Evolutionary conservation across 352 stramenopile species (phyloP), one percentile per base, ranked within the genome.

Genomic region (Phytophthora pisi): DNA sequence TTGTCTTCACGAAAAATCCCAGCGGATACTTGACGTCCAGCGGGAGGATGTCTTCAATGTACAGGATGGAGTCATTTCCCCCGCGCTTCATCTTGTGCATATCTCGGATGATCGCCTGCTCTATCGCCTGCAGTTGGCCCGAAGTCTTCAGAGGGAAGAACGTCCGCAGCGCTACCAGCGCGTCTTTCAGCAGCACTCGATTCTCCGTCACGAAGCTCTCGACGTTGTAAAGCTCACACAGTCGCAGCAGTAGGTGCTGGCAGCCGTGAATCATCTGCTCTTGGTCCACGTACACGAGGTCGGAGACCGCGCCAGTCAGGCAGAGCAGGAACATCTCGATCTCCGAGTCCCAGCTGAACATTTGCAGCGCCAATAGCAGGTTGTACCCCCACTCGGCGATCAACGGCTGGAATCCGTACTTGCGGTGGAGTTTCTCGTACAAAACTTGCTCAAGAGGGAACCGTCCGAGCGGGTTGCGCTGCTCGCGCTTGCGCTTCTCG

Each of bases 351-450:
- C 85, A 95, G 15, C 68, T 75, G 49, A 83, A 92, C 43, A 69
- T 60, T 51, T 91, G 84, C 16, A 93, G 75, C 2, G 79, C 82
- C 3, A 93, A 38, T 3, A 95, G 55, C n/a, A 93, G 77, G 64
- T 93, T 95, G 70, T 95, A 95, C n/a, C 86, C 86, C 85, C 85
- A 95, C 68, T 95, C 84, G 3, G 87, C 87, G 34, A 95, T 88
- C 20, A 92, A 65, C 1, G 87, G 83, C 68, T 95, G 84, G 61
- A 93, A 93, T 2, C 84, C 85, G 61, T 90, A 93, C 65, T 92
- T 92, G 49, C 82, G 82, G 52, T 93, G 75, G 49, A 95, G 72
- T 49, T 89, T 88, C 49, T 95, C 86, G 58, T 89, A 93, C 45
- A 95, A 26, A 0, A 90, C 75, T 9, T 93, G 78, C 23, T 95